These are phyloP conservation scores for Chalciporus sp. DNA, from an alignment of 1,284 basidiomycete species.

Conservation along the genomic window DNA sequence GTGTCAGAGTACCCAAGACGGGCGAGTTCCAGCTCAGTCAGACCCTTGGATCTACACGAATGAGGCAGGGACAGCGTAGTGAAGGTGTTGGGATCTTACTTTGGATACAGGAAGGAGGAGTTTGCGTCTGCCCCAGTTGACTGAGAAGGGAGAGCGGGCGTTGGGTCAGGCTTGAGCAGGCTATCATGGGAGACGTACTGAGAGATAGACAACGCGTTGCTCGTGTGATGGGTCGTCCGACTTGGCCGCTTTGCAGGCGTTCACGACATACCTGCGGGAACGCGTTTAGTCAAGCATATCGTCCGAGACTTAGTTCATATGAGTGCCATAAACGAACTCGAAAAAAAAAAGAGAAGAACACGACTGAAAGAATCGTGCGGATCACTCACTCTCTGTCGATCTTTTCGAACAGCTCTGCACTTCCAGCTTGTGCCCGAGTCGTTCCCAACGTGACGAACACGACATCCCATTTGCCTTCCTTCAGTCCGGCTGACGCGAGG, in stretches of 20 bases:
- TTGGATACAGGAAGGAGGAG: constrained; percentile 54
- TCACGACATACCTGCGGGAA: constrained; percentile 63
- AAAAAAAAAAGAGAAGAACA: no score
- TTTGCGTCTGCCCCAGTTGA: constrained; percentile 47
- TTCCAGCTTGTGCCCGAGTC: constrained; percentile 59
- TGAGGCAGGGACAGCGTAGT: background rate
- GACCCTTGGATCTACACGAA: constrained; percentile 62
- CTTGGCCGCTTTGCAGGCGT: constrained; percentile 66
- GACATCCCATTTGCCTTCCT: constrained; percentile 65
- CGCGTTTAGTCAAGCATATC: background rate
- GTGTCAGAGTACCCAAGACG: constrained; percentile 67
- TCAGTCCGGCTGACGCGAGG: constrained; percentile 51
- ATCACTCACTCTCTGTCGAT: constrained; percentile 72
- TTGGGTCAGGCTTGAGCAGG: background rate
- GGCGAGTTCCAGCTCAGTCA: constrained; percentile 72
- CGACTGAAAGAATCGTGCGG: background rate
- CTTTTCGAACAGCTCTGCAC: constrained; percentile 65
- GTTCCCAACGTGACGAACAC: constrained; percentile 68
- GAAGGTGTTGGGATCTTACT: constrained; percentile 31
- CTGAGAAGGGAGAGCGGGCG: constrained; percentile 32
- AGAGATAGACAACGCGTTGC: constrained; percentile 72
- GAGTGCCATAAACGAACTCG: no score
- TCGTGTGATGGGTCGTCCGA: constrained; percentile 41
- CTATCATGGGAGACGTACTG: constrained; percentile 43
- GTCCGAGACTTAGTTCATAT: no score